Conservation (phyloP, 805 yeast species). For the Kodamaea leandrae region DNA sequence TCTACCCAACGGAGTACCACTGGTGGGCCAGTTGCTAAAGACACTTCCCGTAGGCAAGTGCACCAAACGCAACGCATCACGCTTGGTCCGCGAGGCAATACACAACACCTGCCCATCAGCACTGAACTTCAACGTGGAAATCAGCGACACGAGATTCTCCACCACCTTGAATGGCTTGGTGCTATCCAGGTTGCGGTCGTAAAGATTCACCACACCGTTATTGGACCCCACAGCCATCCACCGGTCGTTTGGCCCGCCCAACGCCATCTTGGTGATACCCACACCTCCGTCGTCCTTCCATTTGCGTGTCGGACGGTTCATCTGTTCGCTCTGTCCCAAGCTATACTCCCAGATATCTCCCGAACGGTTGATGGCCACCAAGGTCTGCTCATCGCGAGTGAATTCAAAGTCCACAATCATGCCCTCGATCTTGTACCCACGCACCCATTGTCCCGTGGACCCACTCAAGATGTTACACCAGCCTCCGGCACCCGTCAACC, state of each 20-base stretch:
- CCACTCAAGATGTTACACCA: slow-evolving; percentile 85
- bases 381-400: slow-evolving; percentile 42
- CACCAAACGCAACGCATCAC: slow-evolving; percentile 81
- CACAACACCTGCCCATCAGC: slow-evolving; percentile 88
- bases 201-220: slow-evolving; percentile 86
- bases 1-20: slow-evolving; percentile 93
- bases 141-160: slow-evolving; percentile 78
- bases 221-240: slow-evolving; percentile 89
- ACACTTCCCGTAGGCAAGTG: slow-evolving; percentile 87
- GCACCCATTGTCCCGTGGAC: slow-evolving; percentile 77
- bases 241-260: slow-evolving; percentile 68
- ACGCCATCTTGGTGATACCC: slow-evolving; percentile 72
- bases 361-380: slow-evolving; percentile 61
- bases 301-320: slow-evolving; percentile 50
- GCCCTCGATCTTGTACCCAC: slow-evolving; percentile 89
- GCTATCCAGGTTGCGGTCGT: slow-evolving; percentile 49
- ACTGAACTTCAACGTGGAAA: slow-evolving; percentile 70
- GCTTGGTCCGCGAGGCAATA: slow-evolving; percentile 78
- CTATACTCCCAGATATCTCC: slow-evolving; percentile 91
- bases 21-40: slow-evolving; percentile 95
- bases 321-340: slow-evolving; percentile 14
- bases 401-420: slow-evolving; percentile 78
- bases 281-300: slow-evolving; percentile 89
- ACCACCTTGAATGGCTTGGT: slow-evolving; percentile 59
- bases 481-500: slow-evolving; percentile 80